Evolutionary conservation across 495 filamentous ascomycete genomes (phyloP), one percentile per base, ranked within the genome.

Genomic region (Neurospora sp.): DNA sequence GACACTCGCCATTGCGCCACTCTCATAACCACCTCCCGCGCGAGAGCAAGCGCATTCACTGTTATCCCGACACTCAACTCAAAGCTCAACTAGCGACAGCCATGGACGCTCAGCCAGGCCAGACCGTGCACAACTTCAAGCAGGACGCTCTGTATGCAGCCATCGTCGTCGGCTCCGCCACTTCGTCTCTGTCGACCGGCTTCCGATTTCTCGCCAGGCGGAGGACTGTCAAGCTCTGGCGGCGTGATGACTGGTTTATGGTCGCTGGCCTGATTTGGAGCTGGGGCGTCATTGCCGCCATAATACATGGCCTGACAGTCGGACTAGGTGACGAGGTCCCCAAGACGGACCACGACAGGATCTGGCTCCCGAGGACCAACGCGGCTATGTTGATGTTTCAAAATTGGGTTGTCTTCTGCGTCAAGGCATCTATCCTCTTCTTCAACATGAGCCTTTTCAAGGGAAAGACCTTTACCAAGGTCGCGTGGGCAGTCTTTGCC

Each of bases 391-490:
- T 71, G 20, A 53, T 35, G 27, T 18, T 48, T 1, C 69, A 71
- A 2, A 44, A 20, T 2, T 44, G 11, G 27, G 18, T 16, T 2
- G 39, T 71, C 20, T 72, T 76, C 20, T 41, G 18, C 53, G 70
- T 76, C 70, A 76, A 76, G 20, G 31, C 69, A 4, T 76, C 74
- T 0, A 73, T 76, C 8, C 61, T 76, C 0, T 11, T 61, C 35
- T 76, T 76, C 72, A 74, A 76, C 40, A 68, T 22, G 2, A 18
- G n/a, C 70, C 68, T 76, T 5, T 76, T 76, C 65, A 42, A 69
- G 37, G 69, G 61, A 4, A 68, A 16, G 10, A 70, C 22, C 5
- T 76, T 74, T 27, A 53, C 40, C 11, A 68, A 18, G 42, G 16
- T 74, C 27, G 71, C 70, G 2, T 76, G 72, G 72, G 48, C 11